A percentile compares a stretch with the other conserved stretches of the same genome.
These are phyloP conservation scores for Tylopilus plumbeoviolaceoides DNA, from an alignment of 768 basidiomycete genomes.

Conservation along the genomic window DNA sequence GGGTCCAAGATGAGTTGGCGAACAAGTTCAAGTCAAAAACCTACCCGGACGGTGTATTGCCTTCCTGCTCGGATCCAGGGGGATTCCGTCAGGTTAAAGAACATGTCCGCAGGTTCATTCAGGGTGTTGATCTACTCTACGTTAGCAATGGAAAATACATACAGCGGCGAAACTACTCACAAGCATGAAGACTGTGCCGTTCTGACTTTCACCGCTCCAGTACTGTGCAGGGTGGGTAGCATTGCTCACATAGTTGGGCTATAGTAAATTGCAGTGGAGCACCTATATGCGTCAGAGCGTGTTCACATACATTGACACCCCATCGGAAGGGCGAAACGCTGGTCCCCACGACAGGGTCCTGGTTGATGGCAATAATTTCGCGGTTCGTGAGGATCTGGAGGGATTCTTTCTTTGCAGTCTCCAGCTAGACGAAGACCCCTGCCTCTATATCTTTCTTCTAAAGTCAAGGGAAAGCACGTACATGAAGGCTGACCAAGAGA, in stretches of 20 bases:
- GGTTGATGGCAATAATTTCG: slow-evolving; percentile 66
- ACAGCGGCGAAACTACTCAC: slow-evolving; percentile 32
- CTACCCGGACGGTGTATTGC: slow-evolving; percentile 60
- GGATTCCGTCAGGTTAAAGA: slow-evolving; percentile 62
- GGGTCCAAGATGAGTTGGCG: not conserved
- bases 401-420: slow-evolving; percentile 45
- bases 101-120: slow-evolving; percentile 52
- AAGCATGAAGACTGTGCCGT: slow-evolving; percentile 66
- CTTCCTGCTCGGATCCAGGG: slow-evolving; percentile 68
- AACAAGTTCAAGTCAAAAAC: slow-evolving; percentile 15
- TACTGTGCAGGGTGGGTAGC: slow-evolving; percentile 60
- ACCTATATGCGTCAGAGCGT: not conserved
- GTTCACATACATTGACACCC: slow-evolving; percentile 54
- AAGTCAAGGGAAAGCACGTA: slow-evolving; percentile 25
- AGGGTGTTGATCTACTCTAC: slow-evolving; percentile 51
- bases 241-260: slow-evolving; percentile 38
- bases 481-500: slow-evolving; percentile 57
- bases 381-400: slow-evolving; percentile 56
- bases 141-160: not conserved
- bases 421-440: slow-evolving; percentile 35
- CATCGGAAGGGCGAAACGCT: slow-evolving; percentile 65
- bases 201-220: slow-evolving; percentile 66
- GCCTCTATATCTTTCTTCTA: slow-evolving; percentile 1
- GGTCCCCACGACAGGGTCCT: slow-evolving; percentile 58
- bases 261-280: not conserved